These are phyloP conservation scores for Gloeophyllum trabeum DNA, from an alignment of 768 basidiomycete species.

Conservation along the genomic window DNA sequence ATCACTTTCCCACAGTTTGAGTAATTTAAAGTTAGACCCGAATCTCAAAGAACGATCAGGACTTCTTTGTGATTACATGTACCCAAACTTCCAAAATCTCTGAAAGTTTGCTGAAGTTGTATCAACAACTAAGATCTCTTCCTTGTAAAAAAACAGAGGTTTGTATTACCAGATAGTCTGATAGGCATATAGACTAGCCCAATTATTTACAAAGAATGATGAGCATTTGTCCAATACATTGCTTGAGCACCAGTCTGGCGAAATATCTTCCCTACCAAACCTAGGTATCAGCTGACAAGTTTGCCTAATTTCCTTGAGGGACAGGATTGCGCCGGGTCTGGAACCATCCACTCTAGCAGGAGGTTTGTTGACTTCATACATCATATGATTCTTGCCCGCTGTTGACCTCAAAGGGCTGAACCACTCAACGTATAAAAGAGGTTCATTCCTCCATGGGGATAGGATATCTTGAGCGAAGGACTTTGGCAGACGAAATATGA, in stretches of 20 bases:
- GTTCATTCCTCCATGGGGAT: constrained; percentile 6
- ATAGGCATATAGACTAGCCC: constrained; percentile 7
- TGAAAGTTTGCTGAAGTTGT: too few species aligned
- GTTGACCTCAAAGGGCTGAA: neutral
- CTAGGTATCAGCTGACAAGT: constrained; percentile 1
- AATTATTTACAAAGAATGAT: constrained; percentile 8
- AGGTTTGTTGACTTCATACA: constrained; percentile 5
- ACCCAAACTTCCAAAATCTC: too few species aligned
- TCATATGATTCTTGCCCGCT: constrained; percentile 2
- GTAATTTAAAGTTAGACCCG: too few species aligned
- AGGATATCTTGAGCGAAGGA: too few species aligned
- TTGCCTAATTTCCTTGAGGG: constrained; percentile 2
- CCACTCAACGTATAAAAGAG: constrained; percentile 8
- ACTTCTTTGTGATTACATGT: too few species aligned
- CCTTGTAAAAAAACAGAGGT: too few species aligned
- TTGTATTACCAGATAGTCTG: constrained; percentile 6
- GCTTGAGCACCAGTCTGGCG: constrained; percentile 1
- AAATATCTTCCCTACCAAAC: neutral
- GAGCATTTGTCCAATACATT: constrained; percentile 5
- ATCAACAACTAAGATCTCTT: too few species aligned
- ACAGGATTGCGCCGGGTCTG: constrained; percentile 3
- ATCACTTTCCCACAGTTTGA: too few species aligned
- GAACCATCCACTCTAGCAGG: neutral
- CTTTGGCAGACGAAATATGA: too few species aligned
- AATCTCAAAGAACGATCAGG: too few species aligned